phyloP scores from a whole-genome alignment of 306 rosid genomes.

The Vigna hirtella region DNA sequence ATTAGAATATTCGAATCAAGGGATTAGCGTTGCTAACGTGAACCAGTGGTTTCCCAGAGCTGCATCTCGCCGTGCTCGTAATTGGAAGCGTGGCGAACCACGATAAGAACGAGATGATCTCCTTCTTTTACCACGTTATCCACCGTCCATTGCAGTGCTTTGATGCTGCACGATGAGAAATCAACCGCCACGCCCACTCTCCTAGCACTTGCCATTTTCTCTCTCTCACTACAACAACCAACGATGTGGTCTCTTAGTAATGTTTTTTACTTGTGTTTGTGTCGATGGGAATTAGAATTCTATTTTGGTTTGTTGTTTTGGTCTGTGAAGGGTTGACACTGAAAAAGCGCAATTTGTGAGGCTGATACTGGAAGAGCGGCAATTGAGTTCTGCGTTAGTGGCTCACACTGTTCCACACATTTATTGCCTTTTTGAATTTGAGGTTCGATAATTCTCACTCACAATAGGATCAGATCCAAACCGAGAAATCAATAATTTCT shows the following conservation, averaged over 20 bases:
- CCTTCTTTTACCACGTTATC: slow-evolving; percentile 77
- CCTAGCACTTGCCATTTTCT: slow-evolving; percentile 44
- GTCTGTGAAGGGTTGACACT: neutral
- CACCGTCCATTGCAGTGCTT: slow-evolving; percentile 77
- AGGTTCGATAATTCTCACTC: neutral
- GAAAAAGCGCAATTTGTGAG: slow-evolving; percentile 39
- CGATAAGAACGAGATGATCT: slow-evolving; percentile 69
- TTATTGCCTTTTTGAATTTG: neutral
- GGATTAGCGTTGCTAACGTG: slow-evolving; percentile 58
- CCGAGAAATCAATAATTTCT: neutral
- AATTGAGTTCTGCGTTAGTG: slow-evolving; percentile 8
- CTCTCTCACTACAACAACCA: neutral
- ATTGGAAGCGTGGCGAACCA: slow-evolving; percentile 50
- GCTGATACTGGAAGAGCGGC: slow-evolving; percentile 16
- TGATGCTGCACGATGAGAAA: slow-evolving; percentile 81
- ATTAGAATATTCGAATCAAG: neutral
- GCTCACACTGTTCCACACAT: neutral
- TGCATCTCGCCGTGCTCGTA: slow-evolving; percentile 86
- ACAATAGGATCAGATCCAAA: neutral
- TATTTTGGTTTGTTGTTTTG: neutral
- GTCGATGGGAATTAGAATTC: neutral
- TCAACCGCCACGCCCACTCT: slow-evolving; percentile 90
- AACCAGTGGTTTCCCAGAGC: slow-evolving; percentile 82
- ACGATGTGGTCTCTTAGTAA: neutral
- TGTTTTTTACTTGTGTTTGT: neutral